These are phyloP conservation scores for Penicillium sp. DNA, from an alignment of 2,329 filamentous ascomycete species.

Conservation along the genomic window DNA sequence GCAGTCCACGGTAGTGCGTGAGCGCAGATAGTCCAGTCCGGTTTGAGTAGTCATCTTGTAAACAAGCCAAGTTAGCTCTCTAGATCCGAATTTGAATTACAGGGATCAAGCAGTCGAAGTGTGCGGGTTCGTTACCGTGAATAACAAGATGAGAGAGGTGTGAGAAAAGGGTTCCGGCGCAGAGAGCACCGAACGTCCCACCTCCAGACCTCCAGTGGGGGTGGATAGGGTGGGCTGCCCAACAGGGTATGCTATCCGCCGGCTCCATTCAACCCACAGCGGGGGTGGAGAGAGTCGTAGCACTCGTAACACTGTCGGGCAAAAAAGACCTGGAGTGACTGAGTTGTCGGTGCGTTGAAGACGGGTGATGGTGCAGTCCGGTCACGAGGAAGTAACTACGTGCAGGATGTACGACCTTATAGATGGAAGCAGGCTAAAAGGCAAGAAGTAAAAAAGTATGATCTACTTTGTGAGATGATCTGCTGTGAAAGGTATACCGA, in stretches of 20 bases:
- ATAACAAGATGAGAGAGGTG: background rate
- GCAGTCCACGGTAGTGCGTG: slow-evolving; percentile 54
- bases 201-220: background rate
- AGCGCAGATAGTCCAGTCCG: slow-evolving; percentile 49
- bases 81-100: background rate
- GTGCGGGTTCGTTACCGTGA: background rate
- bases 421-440: background rate
- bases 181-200: background rate
- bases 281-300: background rate
- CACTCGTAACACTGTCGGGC: background rate
- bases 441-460: background rate
- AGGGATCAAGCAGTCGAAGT: background rate
- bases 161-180: background rate
- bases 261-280: background rate
- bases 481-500: slow-evolving; percentile 8
- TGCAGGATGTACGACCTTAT: background rate
- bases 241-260: background rate
- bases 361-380: no score
- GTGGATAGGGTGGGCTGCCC: background rate
- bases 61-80: background rate
- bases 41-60: slow-evolving; percentile 26
- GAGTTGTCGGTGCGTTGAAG: no score
- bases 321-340: no score
- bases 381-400: no score
- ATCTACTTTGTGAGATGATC: slow-evolving; percentile 2